phyloP scores from a whole-genome alignment of 2,329 filamentous ascomycete genomes.

The Microcyclospora pomicola region DNA sequence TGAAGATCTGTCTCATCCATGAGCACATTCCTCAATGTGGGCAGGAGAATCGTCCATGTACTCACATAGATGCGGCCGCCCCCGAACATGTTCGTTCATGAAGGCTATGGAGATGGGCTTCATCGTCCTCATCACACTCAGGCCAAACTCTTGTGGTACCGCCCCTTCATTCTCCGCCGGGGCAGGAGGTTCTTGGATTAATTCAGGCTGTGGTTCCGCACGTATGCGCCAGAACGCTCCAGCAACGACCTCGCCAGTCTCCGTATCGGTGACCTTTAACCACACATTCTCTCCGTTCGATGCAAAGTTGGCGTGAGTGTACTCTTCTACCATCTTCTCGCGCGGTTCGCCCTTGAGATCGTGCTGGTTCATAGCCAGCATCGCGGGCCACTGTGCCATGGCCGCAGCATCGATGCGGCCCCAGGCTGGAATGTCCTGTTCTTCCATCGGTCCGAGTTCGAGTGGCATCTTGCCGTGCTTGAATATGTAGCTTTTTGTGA shows the following conservation, averaged over 20 bases:
- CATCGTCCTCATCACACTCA: constrained; percentile 1
- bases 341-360: constrained; percentile 4
- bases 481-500: no score
- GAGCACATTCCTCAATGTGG: no score
- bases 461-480: constrained; percentile 10
- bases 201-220: constrained; percentile 1
- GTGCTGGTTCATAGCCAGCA: constrained; percentile 8
- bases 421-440: constrained; percentile 12
- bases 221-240: constrained; percentile 12
- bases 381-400: constrained; percentile 8
- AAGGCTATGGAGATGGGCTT: constrained; percentile 4
- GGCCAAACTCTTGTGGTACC: neutral
- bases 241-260: constrained; percentile 10
- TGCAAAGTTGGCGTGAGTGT: constrained; percentile 3
- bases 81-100: neutral
- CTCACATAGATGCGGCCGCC: neutral
- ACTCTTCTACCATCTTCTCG: constrained; percentile 7
- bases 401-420: constrained; percentile 11
- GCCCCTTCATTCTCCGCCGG: constrained; percentile 1
- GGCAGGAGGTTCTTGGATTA: neutral
- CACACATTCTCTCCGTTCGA: constrained; percentile 5
- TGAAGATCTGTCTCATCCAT: constrained; percentile 8
- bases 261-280: constrained; percentile 11
- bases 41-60: neutral
- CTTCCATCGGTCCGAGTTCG: constrained; percentile 8